Conservation (phyloP, 2,329 filamentous ascomycete genomes). For the Exophiala sideris region DNA sequence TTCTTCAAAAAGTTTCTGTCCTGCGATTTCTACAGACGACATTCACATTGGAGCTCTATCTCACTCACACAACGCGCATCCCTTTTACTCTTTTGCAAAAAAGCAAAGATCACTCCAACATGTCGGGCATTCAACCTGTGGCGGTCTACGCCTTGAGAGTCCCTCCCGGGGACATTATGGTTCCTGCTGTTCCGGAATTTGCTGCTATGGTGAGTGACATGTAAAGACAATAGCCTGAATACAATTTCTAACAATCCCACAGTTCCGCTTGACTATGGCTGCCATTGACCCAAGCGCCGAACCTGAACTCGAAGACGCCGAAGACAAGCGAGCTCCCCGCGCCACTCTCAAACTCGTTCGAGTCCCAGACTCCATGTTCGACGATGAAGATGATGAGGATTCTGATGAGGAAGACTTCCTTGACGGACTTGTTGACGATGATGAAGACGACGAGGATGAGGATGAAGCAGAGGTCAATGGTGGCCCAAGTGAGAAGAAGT, state of each 20-base stretch:
- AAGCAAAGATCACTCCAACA: conserved; percentile 22
- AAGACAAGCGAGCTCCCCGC: conserved; percentile 52
- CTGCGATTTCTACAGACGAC: background rate
- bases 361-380: conserved; percentile 55
- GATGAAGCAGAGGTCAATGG: conserved; percentile 57
- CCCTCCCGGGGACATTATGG: conserved; percentile 75
- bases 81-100: background rate
- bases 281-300: conserved; percentile 86
- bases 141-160: conserved; percentile 91
- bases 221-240: conserved; percentile 4
- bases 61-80: conserved; percentile 16
- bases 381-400: conserved; percentile 58
- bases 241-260: conserved; percentile 10
- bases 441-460: conserved; percentile 46
- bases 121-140: conserved; percentile 57
- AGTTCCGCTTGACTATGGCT: conserved; percentile 99
- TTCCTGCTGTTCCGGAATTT: conserved; percentile 74
- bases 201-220: conserved; percentile 71
- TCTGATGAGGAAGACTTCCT: conserved; percentile 49
- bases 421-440: conserved; percentile 36
- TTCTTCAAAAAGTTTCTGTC: conserved; percentile 1
- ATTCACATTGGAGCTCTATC: background rate
- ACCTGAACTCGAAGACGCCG: conserved; percentile 62
- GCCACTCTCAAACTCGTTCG: conserved; percentile 91
- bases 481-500: conserved; percentile 83